These are phyloP conservation scores for Ogataea neopini DNA, from an alignment of 805 yeast genomes.

Conservation along the genomic window DNA sequence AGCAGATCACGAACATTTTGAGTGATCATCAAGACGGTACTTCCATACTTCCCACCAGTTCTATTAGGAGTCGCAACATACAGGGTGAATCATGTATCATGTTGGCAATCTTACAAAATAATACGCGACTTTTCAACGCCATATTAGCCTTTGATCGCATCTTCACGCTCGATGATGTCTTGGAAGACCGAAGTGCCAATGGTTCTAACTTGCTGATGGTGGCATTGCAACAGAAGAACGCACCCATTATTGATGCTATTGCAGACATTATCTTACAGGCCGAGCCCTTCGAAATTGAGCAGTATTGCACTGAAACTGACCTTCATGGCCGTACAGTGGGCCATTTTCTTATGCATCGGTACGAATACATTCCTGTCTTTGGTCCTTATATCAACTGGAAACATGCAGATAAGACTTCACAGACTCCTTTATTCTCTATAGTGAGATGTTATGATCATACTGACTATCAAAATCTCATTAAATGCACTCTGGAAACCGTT, in stretches of 20 bases:
- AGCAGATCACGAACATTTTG: slow-evolving; percentile 17
- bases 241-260: slow-evolving; percentile 47
- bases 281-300: slow-evolving; percentile 45
- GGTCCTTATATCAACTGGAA: slow-evolving; percentile 73
- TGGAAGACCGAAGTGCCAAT: slow-evolving; percentile 58
- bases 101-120: slow-evolving; percentile 55
- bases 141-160: slow-evolving; percentile 48
- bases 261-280: slow-evolving; percentile 42
- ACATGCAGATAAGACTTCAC: slow-evolving; percentile 58
- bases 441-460: slow-evolving; percentile 81
- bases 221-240: slow-evolving; percentile 59
- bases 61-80: slow-evolving; percentile 41
- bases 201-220: slow-evolving; percentile 59
- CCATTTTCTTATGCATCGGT: slow-evolving; percentile 66
- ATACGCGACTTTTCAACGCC: slow-evolving; percentile 44
- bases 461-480: slow-evolving; percentile 52
- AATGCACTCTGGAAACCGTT: slow-evolving; percentile 46
- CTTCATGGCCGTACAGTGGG: slow-evolving; percentile 60
- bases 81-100: slow-evolving; percentile 74
- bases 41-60: slow-evolving; percentile 21
- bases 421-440: slow-evolving; percentile 76
- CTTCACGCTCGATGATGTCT: slow-evolving; percentile 65
- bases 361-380: slow-evolving; percentile 48
- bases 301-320: slow-evolving; percentile 55
- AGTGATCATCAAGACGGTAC: slow-evolving; percentile 14